phyloP scores from a whole-genome alignment of 495 filamentous ascomycete species.

The Geoglossum glabrum region DNA sequence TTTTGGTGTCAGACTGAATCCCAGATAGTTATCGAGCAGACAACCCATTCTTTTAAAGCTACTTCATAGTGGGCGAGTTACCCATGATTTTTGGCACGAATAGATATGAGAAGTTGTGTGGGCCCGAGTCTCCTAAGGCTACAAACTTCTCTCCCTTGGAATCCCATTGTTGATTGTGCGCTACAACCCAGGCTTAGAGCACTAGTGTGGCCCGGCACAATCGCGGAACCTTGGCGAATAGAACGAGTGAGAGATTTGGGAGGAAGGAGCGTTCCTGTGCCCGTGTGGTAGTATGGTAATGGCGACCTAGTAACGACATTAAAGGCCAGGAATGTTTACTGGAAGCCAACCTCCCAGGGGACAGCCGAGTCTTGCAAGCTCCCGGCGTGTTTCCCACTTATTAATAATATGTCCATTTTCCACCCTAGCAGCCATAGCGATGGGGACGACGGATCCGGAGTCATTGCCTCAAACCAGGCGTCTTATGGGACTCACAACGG shows the following conservation, averaged over 20 bases:
- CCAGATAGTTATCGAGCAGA: too few relatives aligned
- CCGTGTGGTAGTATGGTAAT: neutral
- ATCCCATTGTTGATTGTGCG: too few relatives aligned
- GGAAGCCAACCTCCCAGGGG: neutral
- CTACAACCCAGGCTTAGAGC: too few relatives aligned
- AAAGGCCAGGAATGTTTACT: neutral
- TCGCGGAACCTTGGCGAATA: too few relatives aligned
- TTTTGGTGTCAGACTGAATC: neutral
- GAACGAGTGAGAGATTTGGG: too few relatives aligned
- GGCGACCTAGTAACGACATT: neutral
- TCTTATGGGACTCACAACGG: neutral
- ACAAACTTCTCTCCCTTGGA: too few relatives aligned
- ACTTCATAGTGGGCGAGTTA: too few relatives aligned
- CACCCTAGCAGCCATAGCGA: neutral
- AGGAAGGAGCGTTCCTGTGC: neutral
- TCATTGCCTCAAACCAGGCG: neutral
- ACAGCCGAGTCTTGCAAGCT: neutral
- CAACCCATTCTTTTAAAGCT: too few relatives aligned
- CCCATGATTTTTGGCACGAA: too few relatives aligned
- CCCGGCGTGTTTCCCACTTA: neutral
- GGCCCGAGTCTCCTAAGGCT: too few relatives aligned
- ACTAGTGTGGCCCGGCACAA: too few relatives aligned
- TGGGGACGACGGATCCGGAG: neutral
- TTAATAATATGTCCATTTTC: neutral
- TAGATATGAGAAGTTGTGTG: too few relatives aligned